These are phyloP conservation scores for Centella asiatica DNA, from an alignment of 129 eudicot genomes.

Conservation along the genomic window DNA sequence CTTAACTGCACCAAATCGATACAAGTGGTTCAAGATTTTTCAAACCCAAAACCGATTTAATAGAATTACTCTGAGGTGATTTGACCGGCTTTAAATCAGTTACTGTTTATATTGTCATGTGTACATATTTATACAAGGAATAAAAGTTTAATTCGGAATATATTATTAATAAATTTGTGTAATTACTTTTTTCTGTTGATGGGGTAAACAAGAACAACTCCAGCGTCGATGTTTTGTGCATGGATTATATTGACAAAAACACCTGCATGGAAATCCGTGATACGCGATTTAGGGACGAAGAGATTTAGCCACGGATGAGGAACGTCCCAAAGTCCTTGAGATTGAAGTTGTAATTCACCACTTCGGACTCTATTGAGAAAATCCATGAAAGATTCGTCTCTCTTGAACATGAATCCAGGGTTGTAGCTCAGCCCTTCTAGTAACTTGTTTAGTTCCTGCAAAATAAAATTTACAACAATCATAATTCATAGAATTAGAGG, in stretches of 20 bases:
- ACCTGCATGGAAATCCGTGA: conserved; percentile 49
- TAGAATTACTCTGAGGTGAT: too few relatives aligned
- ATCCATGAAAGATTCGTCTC: conserved; percentile 41
- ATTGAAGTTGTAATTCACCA: conserved; percentile 49
- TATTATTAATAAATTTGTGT: neutral
- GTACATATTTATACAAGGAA: neutral
- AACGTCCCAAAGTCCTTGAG: conserved; percentile 60
- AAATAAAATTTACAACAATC: too few relatives aligned
- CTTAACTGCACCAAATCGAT: too few relatives aligned
- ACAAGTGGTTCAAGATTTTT: too few relatives aligned
- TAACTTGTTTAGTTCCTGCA: conserved; percentile 43
- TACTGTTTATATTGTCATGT: too few relatives aligned
- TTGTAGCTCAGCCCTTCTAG: conserved; percentile 36
- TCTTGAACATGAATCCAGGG: conserved; percentile 45
- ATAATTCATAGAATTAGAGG: too few relatives aligned
- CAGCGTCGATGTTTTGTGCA: conserved; percentile 35
- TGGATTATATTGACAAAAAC: conserved; percentile 45
- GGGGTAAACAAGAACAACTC: conserved; percentile 84
- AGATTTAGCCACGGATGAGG: conserved; percentile 92
- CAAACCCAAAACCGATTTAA: too few relatives aligned
- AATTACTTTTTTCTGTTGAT: conserved; percentile 46
- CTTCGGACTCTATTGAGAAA: conserved; percentile 64
- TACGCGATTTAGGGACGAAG: conserved; percentile 61
- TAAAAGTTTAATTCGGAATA: neutral
- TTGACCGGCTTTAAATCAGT: too few relatives aligned